These are phyloP conservation scores for Ogataea hybrid DNA, from an alignment of 1,139 yeast species.

Conservation along the genomic window DNA sequence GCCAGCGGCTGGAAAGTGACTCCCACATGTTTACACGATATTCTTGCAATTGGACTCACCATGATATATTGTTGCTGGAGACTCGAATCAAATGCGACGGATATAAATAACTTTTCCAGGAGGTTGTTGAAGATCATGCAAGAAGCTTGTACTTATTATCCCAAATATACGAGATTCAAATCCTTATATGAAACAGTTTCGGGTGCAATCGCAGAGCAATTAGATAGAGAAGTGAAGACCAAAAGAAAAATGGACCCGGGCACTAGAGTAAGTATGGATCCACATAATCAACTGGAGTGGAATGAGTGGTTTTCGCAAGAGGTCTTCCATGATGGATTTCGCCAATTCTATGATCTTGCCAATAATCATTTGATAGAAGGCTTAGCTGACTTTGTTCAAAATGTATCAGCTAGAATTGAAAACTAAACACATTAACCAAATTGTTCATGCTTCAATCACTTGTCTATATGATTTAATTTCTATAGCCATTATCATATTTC, in stretches of 20 bases:
- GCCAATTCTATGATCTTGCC: constrained; percentile 18
- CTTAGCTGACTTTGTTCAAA: constrained; percentile 2
- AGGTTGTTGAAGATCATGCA: constrained; percentile 17
- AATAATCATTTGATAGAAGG: constrained; percentile 1
- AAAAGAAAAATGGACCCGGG: constrained; percentile 8
- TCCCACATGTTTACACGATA: constrained; percentile 20
- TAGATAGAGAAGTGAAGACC: constrained; percentile 13
- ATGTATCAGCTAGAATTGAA: not conserved
- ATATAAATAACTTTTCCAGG: constrained; percentile 15
- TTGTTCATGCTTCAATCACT: no score
- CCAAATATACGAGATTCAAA: constrained; percentile 20
- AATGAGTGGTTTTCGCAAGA: constrained; percentile 26
- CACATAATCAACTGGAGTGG: constrained; percentile 20
- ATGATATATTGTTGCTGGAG: constrained; percentile 27
- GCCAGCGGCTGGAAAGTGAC: constrained; percentile 18
- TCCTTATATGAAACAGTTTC: constrained; percentile 21
- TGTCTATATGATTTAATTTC: no score
- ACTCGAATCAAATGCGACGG: constrained; percentile 16
- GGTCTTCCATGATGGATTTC: constrained; percentile 23
- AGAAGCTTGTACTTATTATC: constrained; percentile 16
- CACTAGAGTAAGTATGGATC: constrained; percentile 15
- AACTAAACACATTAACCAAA: no score
- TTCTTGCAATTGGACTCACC: constrained; percentile 20
- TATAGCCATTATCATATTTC: no score
- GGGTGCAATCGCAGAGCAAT: constrained; percentile 17